A percentile compares a stretch with the other conserved stretches of the same genome.
phyloP scores from a whole-genome alignment of 495 filamentous ascomycete genomes.

The Chlorociboria aeruginascens region DNA sequence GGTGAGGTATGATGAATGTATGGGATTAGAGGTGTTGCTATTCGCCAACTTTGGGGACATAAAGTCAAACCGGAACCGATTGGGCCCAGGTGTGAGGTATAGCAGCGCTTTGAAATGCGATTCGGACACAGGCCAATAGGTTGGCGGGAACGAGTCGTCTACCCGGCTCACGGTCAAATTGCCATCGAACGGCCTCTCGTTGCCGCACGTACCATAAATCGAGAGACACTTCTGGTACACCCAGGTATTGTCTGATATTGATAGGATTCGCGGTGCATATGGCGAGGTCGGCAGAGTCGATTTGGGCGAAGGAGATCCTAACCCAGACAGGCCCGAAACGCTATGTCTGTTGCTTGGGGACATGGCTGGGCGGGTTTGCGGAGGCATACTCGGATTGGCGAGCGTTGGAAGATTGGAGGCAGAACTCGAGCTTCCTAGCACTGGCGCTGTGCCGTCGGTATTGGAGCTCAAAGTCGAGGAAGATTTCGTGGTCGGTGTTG shows the following conservation, averaged over 20 bases:
- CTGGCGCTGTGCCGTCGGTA: conserved; percentile 41
- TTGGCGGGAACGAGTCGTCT: conserved; percentile 72
- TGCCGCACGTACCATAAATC: conserved; percentile 67
- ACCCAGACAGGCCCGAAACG: conserved; percentile 40
- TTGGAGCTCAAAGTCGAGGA: conserved; percentile 52
- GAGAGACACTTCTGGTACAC: conserved; percentile 84
- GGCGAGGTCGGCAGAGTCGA: conserved; percentile 51
- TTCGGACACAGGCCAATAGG: conserved; percentile 70
- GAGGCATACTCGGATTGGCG: conserved; percentile 22
- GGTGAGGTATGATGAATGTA: conserved; percentile 66
- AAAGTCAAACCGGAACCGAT: conserved; percentile 78
- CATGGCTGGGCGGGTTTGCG: conserved; percentile 33
- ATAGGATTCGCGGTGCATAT: conserved; percentile 66
- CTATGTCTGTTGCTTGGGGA: conserved; percentile 38
- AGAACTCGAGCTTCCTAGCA: conserved; percentile 25
- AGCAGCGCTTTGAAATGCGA: conserved; percentile 84
- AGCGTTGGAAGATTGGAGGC: conserved; percentile 42
- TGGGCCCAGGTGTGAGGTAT: conserved; percentile 78
- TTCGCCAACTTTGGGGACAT: conserved; percentile 66
- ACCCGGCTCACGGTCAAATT: conserved; percentile 67
- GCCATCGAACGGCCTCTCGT: conserved; percentile 64
- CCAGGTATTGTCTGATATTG: conserved; percentile 71
- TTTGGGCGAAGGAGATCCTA: conserved; percentile 41
- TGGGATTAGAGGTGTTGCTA: conserved; percentile 51
- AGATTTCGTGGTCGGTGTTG: conserved; percentile 42